Base-by-base conservation (phyloP, 129 eudicot species). In the Erigeron canadensis region DNA sequence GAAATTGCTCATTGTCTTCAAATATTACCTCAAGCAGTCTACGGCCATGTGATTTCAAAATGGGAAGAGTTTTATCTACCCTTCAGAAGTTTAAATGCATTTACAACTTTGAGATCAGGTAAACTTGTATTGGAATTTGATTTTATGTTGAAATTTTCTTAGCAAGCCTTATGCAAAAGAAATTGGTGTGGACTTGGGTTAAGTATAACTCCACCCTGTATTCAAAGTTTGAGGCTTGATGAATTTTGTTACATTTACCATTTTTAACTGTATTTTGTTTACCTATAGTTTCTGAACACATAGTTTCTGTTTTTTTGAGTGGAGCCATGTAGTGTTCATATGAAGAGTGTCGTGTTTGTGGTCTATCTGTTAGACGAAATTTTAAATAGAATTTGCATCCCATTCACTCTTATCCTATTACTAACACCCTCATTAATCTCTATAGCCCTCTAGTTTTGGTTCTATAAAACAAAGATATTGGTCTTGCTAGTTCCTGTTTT, bases 31-130 rank as follows among this genome's bases (percentile, higher is more conserved):
- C 97, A 70, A 84, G 86, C 79, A 89, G 89, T 76, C 73, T 94
- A 40, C 81, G 91, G 5, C 98, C 98, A 18, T 94, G 97, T 77
- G 98, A 94, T 77, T 94, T 94, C 63, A 94, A 86, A 84, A 78
- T 87, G 93, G 98, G 97, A 66, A 87, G 80, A 78, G 87, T 83
- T 7, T 67, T 89, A 41, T 80, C 86, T 64, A 84, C 98, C 61
- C 95, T 89, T 75, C 90, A 89, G 73, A 79, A 83, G 66, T 87
- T 87, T 81, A 79, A 81, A 79, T 94, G 95, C 78, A 71, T 72
- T 60, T 84, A 94, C 81, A 86, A 71, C 74, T 87, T 94, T 17
- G 88, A 87, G 59, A 13, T 89, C 66, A 87, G 98, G 98, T 89
- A 73, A 77, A 16, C 60, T 41, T 6, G 6, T 42, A 34, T 18